Percentiles rank a stretch among this genome's conserved stretches.
Evolutionary conservation across 139 green algal genomes (phyloP).

Genomic region (Spirogloea muscicola): DNA sequence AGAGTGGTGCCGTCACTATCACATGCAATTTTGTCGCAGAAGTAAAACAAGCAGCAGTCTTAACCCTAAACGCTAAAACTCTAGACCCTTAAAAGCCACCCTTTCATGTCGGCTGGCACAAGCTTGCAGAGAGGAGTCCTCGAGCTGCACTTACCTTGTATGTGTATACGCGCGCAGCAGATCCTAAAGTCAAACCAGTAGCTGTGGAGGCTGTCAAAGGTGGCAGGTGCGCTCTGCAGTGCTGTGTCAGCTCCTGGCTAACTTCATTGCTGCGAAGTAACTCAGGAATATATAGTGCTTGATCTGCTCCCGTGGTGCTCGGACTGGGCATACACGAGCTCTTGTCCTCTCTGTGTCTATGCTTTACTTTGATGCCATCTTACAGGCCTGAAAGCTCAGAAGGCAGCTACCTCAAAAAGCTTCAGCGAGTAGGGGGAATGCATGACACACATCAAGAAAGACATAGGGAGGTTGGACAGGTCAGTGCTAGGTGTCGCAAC

Average conservation of each 20-base stretch:
- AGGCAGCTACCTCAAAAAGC: not conserved
- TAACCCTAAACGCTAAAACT: not conserved
- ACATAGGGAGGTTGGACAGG: too few relatives aligned
- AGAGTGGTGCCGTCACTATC: not conserved
- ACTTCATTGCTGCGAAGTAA: not conserved
- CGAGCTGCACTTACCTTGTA: not conserved
- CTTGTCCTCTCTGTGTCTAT: not conserved
- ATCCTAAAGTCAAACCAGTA: slow-evolving; percentile 9
- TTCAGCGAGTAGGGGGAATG: not conserved
- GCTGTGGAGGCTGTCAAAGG: slow-evolving; percentile 28
- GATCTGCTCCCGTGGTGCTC: not conserved
- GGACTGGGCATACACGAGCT: not conserved
- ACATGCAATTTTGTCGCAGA: too few relatives aligned
- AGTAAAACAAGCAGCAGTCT: not conserved
- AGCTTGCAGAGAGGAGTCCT: not conserved
- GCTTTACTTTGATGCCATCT: not conserved
- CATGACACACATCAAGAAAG: not conserved
- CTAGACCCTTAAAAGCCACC: not conserved
- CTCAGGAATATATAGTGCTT: not conserved
- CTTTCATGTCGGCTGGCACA: not conserved
- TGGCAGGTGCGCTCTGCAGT: slow-evolving; percentile 20
- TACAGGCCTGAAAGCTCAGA: not conserved
- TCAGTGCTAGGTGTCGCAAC: not conserved
- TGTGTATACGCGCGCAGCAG: slow-evolving; percentile 6
- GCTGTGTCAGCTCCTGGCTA: not conserved